Percentiles rank a stretch among this genome's conserved stretches.
Conservation (phyloP, 306 rosid genomes). For the Mimosa pudica region DNA sequence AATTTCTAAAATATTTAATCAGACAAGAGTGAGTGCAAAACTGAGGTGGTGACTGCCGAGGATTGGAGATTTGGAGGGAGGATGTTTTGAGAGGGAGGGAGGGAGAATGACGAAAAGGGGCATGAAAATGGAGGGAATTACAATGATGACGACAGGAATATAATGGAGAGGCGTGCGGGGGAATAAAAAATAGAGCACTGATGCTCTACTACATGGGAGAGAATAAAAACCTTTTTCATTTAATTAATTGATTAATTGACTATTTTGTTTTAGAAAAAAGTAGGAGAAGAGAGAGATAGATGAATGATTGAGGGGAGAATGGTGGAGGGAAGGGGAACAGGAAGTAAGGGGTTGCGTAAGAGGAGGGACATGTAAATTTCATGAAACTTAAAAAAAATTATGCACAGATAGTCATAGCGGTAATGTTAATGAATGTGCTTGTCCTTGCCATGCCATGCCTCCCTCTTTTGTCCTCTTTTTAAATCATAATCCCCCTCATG, state of each 20-base stretch:
- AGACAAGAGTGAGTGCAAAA: no score
- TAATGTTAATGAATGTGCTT: no score
- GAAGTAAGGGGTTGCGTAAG: conserved; percentile 14
- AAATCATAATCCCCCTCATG: no score
- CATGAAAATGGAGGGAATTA: background rate
- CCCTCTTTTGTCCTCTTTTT: no score
- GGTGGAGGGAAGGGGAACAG: conserved; percentile 48
- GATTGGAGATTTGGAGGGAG: background rate
- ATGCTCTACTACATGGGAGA: background rate
- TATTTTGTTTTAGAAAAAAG: background rate
- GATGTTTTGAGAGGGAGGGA: background rate
- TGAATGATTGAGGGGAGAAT: conserved; percentile 32
- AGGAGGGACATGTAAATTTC: background rate
- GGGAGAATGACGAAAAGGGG: conserved; percentile 11
- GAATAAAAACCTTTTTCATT: background rate
- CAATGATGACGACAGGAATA: background rate
- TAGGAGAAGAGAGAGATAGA: background rate
- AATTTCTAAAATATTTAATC: no score
- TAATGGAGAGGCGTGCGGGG: conserved; percentile 30
- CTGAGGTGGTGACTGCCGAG: background rate
- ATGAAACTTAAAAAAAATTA: background rate
- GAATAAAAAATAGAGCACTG: background rate
- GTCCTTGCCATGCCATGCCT: no score
- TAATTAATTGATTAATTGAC: background rate
- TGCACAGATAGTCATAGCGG: no score